Conservation (phyloP, 768 basidiomycete genomes). For the Hypsizygus marmoreus region DNA sequence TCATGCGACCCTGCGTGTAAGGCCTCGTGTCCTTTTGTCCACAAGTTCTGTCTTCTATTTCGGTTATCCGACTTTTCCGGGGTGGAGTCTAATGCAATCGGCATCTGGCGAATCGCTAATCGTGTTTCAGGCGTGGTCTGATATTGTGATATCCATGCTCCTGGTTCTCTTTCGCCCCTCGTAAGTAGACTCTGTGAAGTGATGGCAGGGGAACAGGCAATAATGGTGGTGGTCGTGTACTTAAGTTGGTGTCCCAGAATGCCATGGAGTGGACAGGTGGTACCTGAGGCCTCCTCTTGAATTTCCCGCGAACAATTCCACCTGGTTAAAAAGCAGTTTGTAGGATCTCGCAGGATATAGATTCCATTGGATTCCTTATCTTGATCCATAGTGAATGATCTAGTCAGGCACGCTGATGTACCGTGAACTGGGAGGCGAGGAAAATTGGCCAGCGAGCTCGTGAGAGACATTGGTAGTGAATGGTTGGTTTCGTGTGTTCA, state of each 20-base stretch:
- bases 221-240: no score
- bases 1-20: background rate
- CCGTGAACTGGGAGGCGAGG: background rate
- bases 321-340: no score
- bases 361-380: conserved; percentile 9
- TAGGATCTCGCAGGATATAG: no score
- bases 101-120: conserved; percentile 5
- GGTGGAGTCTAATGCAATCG: conserved; percentile 9
- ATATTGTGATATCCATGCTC: conserved; percentile 4
- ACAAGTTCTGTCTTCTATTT: background rate
- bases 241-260: no score
- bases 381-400: conserved; percentile 13
- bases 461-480: background rate
- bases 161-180: conserved; percentile 4
- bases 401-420: conserved; percentile 13
- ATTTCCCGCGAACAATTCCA: conserved; percentile 1
- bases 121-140: background rate
- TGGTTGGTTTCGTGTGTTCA: background rate
- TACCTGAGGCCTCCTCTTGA: conserved; percentile 3
- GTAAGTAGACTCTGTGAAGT: background rate
- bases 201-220: no score
- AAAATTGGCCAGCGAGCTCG: background rate
- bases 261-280: background rate
- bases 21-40: conserved; percentile 10
- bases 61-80: conserved; percentile 14